A percentile compares a stretch with the other conserved stretches of the same genome.
phyloP scores from a whole-genome alignment of 1,284 basidiomycete genomes.

The Fomitiporia mediterranea region DNA sequence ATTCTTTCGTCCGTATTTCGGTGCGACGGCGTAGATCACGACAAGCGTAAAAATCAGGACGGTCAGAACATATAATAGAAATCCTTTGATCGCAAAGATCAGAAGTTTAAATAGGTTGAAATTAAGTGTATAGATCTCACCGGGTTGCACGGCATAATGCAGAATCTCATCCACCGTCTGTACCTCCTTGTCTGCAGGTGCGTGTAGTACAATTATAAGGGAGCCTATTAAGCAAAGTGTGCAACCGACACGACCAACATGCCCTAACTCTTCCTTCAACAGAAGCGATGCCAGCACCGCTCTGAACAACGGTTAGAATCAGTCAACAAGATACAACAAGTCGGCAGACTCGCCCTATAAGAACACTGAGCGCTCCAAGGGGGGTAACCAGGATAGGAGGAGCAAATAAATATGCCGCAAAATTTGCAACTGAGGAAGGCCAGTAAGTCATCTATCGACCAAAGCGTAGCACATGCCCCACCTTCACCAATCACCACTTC shows the following conservation, averaged over 20 bases:
- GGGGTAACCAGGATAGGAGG: conserved; percentile 97
- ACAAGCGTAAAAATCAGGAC: conserved; percentile 79
- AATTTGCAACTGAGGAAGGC: conserved; percentile 79
- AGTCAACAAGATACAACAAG: neutral
- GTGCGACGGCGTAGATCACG: conserved; percentile 87
- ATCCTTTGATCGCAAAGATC: conserved; percentile 54
- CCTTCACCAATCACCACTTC: conserved; percentile 89
- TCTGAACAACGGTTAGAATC: conserved; percentile 38
- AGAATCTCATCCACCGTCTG: conserved; percentile 94
- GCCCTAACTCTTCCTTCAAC: conserved; percentile 90
- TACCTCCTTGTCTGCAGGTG: conserved; percentile 93
- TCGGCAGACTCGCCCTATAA: conserved; percentile 73
- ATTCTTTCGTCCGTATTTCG: conserved; percentile 84
- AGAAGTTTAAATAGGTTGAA: conserved; percentile 4
- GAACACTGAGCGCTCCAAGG: conserved; percentile 92
- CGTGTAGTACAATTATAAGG: conserved; percentile 93
- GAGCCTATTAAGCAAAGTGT: conserved; percentile 89
- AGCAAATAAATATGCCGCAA: conserved; percentile 97
- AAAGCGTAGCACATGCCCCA: conserved; percentile 34
- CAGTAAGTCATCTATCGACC: neutral
- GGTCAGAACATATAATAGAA: conserved; percentile 84
- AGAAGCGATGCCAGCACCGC: conserved; percentile 92
- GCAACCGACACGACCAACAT: conserved; percentile 90
- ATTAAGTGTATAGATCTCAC: conserved; percentile 41
- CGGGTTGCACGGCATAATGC: conserved; percentile 84